phyloP scores from a whole-genome alignment of 495 filamentous ascomycete species.

The Talaromyces nanjingensis region DNA sequence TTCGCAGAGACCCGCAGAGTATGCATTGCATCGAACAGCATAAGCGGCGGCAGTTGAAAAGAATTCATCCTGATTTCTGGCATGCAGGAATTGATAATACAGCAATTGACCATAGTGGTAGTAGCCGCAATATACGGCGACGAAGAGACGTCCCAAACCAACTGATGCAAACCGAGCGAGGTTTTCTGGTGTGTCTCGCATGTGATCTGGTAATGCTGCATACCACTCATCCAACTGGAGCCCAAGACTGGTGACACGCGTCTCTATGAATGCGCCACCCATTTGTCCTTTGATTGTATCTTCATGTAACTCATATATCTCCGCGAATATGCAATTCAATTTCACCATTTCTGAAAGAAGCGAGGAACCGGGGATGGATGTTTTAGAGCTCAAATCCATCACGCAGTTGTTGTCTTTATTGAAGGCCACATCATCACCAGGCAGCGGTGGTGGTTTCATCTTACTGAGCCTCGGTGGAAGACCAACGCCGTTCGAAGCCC shows the following conservation, averaged over 20 bases:
- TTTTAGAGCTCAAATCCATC: not conserved
- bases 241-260: slow-evolving; percentile 17
- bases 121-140: slow-evolving; percentile 34
- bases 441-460: too few species aligned
- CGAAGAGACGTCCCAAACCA: slow-evolving; percentile 31
- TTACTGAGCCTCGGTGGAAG: too few species aligned
- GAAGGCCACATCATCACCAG: too few species aligned
- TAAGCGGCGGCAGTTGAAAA: slow-evolving; percentile 16
- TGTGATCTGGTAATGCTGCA: slow-evolving; percentile 18
- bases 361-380: slow-evolving; percentile 8
- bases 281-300: slow-evolving; percentile 14
- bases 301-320: slow-evolving; percentile 29
- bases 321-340: slow-evolving; percentile 23
- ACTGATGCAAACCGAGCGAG: slow-evolving; percentile 19
- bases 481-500: too few species aligned
- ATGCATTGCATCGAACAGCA: slow-evolving; percentile 27
- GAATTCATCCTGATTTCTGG: slow-evolving; percentile 8
- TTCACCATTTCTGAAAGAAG: slow-evolving; percentile 29
- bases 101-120: slow-evolving; percentile 36
- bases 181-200: slow-evolving; percentile 25
- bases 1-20: slow-evolving; percentile 27
- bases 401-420: too few species aligned
- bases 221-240: slow-evolving; percentile 24
- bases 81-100: slow-evolving; percentile 35
- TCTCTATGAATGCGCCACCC: slow-evolving; percentile 9